Conservation (phyloP, 176 grass and related monocot species). For the Aegilops tauschii region DNA sequence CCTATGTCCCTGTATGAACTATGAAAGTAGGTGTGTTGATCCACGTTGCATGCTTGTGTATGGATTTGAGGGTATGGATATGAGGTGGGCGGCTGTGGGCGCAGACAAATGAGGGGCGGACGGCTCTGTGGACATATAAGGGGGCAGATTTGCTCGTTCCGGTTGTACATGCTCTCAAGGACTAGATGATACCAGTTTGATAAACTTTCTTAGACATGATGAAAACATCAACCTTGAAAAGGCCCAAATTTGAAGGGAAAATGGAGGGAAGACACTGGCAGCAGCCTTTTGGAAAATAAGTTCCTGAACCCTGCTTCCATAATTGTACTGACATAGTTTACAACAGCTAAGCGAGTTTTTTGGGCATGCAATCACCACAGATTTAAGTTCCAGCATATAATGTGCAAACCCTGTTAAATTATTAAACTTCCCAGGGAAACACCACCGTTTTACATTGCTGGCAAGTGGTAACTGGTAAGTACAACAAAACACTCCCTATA, state of each 20-base stretch:
- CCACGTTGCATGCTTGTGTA: too few species aligned
- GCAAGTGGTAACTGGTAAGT: constrained; percentile 12
- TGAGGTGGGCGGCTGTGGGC: too few species aligned
- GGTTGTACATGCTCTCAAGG: too few species aligned
- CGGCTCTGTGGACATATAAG: too few species aligned
- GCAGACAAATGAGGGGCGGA: too few species aligned
- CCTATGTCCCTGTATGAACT: too few species aligned
- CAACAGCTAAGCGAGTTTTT: not conserved
- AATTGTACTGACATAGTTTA: constrained; percentile 7
- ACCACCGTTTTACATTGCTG: not conserved
- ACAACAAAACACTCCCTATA: not conserved
- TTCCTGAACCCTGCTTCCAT: not conserved
- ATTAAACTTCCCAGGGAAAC: not conserved
- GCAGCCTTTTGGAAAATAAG: not conserved
- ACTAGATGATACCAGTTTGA: not conserved
- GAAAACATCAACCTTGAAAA: not conserved
- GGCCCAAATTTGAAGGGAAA: not conserved
- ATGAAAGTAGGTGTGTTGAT: too few species aligned
- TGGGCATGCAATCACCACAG: not conserved
- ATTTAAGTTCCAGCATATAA: not conserved
- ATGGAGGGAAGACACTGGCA: not conserved
- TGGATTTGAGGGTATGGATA: too few species aligned
- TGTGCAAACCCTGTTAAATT: not conserved
- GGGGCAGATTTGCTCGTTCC: too few species aligned
- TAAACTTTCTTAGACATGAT: not conserved